A percentile compares a stretch with the other conserved stretches of the same genome.
phyloP scores from a whole-genome alignment of 2,329 filamentous ascomycete species.

The Talaromyces sp. region DNA sequence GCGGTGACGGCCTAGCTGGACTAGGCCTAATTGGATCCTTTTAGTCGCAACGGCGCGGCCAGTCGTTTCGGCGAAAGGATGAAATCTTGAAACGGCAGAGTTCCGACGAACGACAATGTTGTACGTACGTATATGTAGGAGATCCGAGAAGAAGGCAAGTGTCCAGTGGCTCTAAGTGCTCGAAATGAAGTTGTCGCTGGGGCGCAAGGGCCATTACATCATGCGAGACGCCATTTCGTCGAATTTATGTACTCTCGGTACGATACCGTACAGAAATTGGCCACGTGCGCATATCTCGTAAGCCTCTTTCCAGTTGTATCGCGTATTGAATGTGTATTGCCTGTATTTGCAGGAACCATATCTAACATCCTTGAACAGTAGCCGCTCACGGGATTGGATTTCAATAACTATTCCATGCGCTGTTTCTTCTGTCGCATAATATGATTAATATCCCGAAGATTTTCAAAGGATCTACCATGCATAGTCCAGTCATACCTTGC shows the following conservation, averaged over 20 bases:
- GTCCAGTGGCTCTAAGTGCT: neutral
- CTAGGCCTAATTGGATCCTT: neutral
- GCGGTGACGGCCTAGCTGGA: constrained; percentile 8
- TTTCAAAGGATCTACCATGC: neutral
- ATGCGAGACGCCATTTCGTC: neutral
- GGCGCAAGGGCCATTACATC: constrained; percentile 12
- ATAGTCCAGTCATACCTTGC: constrained; percentile 1
- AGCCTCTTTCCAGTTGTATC: neutral
- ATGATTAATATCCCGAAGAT: neutral
- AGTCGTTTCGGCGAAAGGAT: constrained; percentile 1
- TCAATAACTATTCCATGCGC: neutral
- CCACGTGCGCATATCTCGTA: constrained; percentile 13
- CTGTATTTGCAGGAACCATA: neutral
- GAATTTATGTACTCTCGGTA: neutral
- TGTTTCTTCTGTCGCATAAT: neutral
- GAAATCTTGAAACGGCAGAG: neutral
- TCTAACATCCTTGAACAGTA: neutral
- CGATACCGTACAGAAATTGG: constrained; percentile 3
- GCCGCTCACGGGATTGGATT: neutral
- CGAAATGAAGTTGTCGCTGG: neutral
- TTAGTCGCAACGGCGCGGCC: constrained; percentile 14
- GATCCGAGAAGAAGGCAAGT: neutral
- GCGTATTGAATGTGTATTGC: neutral
- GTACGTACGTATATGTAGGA: neutral
- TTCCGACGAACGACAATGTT: neutral